Evolutionary conservation across 176 grass and related monocot genomes (phyloP), one percentile per base, ranked within the genome.

Genomic region (Alopecurus myosuroides): DNA sequence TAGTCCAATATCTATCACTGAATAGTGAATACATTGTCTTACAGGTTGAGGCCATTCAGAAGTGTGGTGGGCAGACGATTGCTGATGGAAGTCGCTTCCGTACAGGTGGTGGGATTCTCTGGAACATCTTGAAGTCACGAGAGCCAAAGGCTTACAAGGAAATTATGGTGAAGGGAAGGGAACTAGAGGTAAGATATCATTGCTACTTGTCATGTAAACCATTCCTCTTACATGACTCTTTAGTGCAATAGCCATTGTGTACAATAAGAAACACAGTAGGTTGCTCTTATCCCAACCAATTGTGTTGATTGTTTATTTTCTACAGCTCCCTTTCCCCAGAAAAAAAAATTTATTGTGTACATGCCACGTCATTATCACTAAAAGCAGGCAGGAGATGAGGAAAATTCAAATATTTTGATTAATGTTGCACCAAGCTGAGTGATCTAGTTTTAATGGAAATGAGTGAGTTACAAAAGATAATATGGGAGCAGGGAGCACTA

Each of bases 121-220:
- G 93, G 93, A 99, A 96, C 86, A 99, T 99, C 51, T 84, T 99
- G 39, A 99, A 99, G 86, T 90, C 89, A 11, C 93, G 93, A 72
- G 97, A 99, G 48, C 97, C 93, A 45, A 99, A 90, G 76, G 93
- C 93, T 45, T 99, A 96, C 80, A 99, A 96, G 81, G 91, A 99
- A 89, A 99, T 99, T 65, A 96, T 99, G 93, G 36, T 80, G 8
- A 99, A 94, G 86, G 97, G 91, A 34, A 99, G 78, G 87, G 89
- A 91, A 85, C 87, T 99, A 81, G 97, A 96, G 93, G 97, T 99
- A 89, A 39, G n/a, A n/a, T 67, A 75, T 11, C 55, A 13, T 57
- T 78, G 29, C 74, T 22, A 79, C 15, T 46, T 74, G 26, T 45
- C 42, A 31, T 11, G 68, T 36, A 5, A 20, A 40, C 7, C 9